Percentiles rank a stretch among this genome's conserved stretches.
These are phyloP conservation scores for Sugiyamaella sp. DNA, from an alignment of 1,139 yeast species.

Conservation along the genomic window DNA sequence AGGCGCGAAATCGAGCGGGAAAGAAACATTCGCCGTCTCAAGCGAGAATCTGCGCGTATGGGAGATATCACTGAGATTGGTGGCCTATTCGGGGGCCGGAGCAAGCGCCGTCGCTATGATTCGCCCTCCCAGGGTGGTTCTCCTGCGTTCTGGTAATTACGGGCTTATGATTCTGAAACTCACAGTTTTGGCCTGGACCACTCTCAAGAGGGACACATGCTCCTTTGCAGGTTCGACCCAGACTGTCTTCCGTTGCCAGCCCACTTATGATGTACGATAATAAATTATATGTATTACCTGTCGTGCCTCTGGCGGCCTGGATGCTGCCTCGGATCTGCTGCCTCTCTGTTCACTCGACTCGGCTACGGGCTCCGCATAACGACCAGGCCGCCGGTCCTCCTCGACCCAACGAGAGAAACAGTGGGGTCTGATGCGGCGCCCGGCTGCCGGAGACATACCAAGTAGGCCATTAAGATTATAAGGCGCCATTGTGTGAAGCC, in stretches of 20 bases:
- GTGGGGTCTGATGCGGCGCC: too few relatives aligned
- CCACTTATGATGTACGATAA: conserved; percentile 10
- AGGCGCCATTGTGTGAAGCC: too few relatives aligned
- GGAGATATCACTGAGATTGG: conserved; percentile 41
- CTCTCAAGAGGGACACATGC: neutral
- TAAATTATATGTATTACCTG: too few relatives aligned
- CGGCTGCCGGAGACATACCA: too few relatives aligned
- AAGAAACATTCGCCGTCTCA: conserved; percentile 84
- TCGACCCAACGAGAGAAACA: too few relatives aligned
- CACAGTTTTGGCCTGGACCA: neutral
- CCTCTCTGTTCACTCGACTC: too few relatives aligned
- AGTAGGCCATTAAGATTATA: too few relatives aligned
- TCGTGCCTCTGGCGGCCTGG: too few relatives aligned
- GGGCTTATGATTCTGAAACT: neutral
- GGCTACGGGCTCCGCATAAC: too few relatives aligned
- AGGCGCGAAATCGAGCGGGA: conserved; percentile 94
- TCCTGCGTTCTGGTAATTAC: conserved; percentile 30
- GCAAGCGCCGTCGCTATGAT: conserved; percentile 36
- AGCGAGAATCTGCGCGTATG: conserved; percentile 73
- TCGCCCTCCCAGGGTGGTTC: conserved; percentile 31
- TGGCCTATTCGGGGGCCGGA: conserved; percentile 40
- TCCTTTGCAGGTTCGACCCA: too few relatives aligned
- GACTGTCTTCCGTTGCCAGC: neutral
- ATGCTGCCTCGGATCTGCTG: too few relatives aligned
- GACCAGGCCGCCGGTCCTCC: too few relatives aligned